Evolutionary conservation across 2,329 filamentous ascomycete species (phyloP).

Genomic region (Drechslerella stenobrocha): DNA sequence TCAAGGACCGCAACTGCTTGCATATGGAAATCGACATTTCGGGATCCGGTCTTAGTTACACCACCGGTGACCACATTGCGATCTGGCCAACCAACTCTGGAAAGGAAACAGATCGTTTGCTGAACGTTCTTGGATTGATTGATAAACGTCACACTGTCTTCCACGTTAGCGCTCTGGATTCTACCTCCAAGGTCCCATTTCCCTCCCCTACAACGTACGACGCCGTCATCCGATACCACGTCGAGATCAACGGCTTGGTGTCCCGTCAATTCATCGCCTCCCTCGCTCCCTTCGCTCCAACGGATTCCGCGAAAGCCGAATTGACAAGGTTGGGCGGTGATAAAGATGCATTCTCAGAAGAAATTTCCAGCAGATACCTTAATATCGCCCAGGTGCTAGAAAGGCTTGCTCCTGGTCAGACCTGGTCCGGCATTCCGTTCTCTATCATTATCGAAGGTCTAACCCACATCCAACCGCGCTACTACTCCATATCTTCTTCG

Average conservation of each 20-base stretch:
- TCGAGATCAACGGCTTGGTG: slow-evolving; percentile 93
- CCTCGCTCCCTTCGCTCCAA: slow-evolving; percentile 84
- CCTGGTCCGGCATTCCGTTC: slow-evolving; percentile 85
- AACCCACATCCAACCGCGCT: slow-evolving; percentile 92
- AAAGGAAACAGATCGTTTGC: slow-evolving; percentile 85
- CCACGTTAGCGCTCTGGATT: slow-evolving; percentile 85
- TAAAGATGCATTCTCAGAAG: slow-evolving; percentile 91
- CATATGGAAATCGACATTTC: slow-evolving; percentile 94
- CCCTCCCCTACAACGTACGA: slow-evolving; percentile 96
- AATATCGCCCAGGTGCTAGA: slow-evolving; percentile 87
- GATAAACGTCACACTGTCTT: slow-evolving; percentile 81
- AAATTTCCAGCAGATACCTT: slow-evolving; percentile 77
- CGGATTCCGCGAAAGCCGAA: slow-evolving; percentile 80
- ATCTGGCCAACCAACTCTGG: slow-evolving; percentile 97
- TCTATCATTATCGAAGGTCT: slow-evolving; percentile 91
- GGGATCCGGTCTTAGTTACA: slow-evolving; percentile 86
- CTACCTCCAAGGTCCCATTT: slow-evolving; percentile 96
- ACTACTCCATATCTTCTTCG: slow-evolving; percentile 99
- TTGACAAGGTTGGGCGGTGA: slow-evolving; percentile 86
- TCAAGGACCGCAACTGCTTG: slow-evolving; percentile 89
- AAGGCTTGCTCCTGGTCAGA: slow-evolving; percentile 70
- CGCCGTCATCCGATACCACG: slow-evolving; percentile 87
- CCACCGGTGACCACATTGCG: slow-evolving; percentile 95
- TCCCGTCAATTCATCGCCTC: slow-evolving; percentile 93
- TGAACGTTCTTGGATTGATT: slow-evolving; percentile 73